A percentile compares a stretch with the other conserved stretches of the same genome.
Conservation (phyloP, 1,284 basidiomycete species). For the Irpex sp. region DNA sequence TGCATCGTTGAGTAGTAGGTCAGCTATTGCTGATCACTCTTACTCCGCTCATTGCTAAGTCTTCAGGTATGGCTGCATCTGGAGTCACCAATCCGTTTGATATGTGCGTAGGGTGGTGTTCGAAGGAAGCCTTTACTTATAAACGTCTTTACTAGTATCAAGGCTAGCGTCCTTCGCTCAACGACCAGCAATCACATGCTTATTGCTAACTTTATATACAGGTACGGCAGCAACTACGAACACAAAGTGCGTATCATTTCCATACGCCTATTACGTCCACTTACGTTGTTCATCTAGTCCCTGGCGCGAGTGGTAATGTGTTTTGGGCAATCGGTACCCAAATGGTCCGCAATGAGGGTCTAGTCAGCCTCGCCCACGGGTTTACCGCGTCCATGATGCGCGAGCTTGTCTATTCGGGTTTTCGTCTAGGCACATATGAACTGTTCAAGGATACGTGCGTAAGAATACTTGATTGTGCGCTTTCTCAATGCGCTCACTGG, state of each 20-base stretch:
- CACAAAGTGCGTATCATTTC: slow-evolving; percentile 22
- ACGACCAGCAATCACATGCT: not conserved
- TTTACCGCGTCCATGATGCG: slow-evolving; percentile 34
- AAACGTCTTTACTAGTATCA: not conserved
- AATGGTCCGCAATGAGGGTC: slow-evolving; percentile 32
- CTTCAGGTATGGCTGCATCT: slow-evolving; percentile 32
- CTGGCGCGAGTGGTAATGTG: slow-evolving; percentile 25
- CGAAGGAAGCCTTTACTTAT: not conserved
- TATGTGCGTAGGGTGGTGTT: slow-evolving; percentile 22
- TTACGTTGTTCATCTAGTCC: slow-evolving; percentile 14
- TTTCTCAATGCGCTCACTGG: not conserved
- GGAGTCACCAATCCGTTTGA: slow-evolving; percentile 34
- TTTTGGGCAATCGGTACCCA: slow-evolving; percentile 32
- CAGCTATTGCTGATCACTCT: not conserved
- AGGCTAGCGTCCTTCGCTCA: not conserved
- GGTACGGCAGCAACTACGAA: slow-evolving; percentile 34
- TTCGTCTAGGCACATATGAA: slow-evolving; percentile 36
- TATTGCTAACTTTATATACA: slow-evolving; percentile 4
- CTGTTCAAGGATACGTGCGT: slow-evolving; percentile 35
- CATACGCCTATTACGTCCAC: not conserved
- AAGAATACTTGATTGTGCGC: not conserved
- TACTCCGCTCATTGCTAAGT: not conserved
- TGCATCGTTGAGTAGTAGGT: slow-evolving; percentile 28
- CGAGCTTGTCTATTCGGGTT: slow-evolving; percentile 34
- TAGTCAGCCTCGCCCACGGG: slow-evolving; percentile 29